phyloP scores from a whole-genome alignment of 257 asterid species.

The Oldenlandia corymbosa region DNA sequence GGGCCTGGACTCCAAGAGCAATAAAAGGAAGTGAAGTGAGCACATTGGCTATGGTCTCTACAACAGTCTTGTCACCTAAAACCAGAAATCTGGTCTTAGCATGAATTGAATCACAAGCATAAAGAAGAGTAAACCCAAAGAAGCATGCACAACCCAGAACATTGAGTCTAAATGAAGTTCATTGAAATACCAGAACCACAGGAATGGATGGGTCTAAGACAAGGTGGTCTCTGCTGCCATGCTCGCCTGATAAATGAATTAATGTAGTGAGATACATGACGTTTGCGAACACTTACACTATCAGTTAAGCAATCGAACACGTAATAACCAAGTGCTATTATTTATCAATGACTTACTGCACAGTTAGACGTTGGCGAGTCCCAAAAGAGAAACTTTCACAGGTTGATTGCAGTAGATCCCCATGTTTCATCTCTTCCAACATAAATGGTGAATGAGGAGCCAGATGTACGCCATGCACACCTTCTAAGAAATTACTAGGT shows the following conservation, averaged over 20 bases:
- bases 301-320: neutral
- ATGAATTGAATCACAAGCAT: neutral
- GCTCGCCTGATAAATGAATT: slow-evolving; percentile 45
- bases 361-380: slow-evolving; percentile 33
- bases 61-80: slow-evolving; percentile 57
- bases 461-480: slow-evolving; percentile 67
- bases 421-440: slow-evolving; percentile 54
- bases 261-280: slow-evolving; percentile 1
- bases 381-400: slow-evolving; percentile 28
- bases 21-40: slow-evolving; percentile 88
- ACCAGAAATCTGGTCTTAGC: slow-evolving; percentile 11
- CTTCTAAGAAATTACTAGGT: slow-evolving; percentile 46
- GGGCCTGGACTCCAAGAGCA: slow-evolving; percentile 73
- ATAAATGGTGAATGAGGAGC: slow-evolving; percentile 68
- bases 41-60: slow-evolving; percentile 68
- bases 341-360: slow-evolving; percentile 46
- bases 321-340: slow-evolving; percentile 6
- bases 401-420: slow-evolving; percentile 33
- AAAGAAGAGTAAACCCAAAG: slow-evolving; percentile 1
- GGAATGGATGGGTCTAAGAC: slow-evolving; percentile 68
- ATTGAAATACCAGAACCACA: slow-evolving; percentile 44
- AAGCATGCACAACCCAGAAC: neutral
- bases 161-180: neutral
- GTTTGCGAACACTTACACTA: neutral
- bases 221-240: slow-evolving; percentile 81